Evolutionary conservation across 306 rosid species (phyloP).

Genomic region (Pachyrhizus erosus): DNA sequence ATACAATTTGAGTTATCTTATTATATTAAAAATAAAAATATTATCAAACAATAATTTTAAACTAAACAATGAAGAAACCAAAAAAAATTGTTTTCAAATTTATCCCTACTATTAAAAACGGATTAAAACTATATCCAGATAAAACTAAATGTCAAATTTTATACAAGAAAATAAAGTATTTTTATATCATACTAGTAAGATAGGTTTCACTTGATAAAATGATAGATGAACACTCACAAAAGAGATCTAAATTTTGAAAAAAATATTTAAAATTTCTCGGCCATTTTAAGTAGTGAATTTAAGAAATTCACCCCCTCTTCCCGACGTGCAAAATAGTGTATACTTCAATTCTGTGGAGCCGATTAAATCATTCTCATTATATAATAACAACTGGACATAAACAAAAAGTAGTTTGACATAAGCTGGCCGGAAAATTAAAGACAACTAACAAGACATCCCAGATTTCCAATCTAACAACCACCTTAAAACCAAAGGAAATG

Average conservation of each 20-base stretch:
- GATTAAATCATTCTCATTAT: too few relatives aligned
- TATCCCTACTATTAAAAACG: neutral
- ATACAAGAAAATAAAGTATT: neutral
- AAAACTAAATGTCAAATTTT: neutral
- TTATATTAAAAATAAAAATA: neutral
- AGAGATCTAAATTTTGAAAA: too few relatives aligned
- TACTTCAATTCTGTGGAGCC: too few relatives aligned
- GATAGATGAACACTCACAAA: too few relatives aligned
- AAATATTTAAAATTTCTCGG: too few relatives aligned
- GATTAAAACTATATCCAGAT: neutral
- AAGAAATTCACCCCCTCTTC: too few relatives aligned
- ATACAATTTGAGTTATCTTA: neutral
- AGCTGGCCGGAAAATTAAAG: neutral
- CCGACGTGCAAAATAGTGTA: too few relatives aligned
- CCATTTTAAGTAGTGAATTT: too few relatives aligned
- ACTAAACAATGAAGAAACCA: neutral
- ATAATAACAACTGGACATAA: too few relatives aligned
- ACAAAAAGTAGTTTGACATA: too few relatives aligned
- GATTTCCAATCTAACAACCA: constrained; percentile 19
- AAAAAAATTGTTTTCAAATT: neutral
- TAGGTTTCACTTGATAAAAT: too few relatives aligned
- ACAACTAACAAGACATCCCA: constrained; percentile 23
- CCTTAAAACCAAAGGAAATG: constrained; percentile 29
- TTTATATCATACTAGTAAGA: neutral
- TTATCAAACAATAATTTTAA: neutral